Evolutionary conservation across 192 early-diverging fungal genomes (phyloP).

Genomic region (Coemansia sp.): DNA sequence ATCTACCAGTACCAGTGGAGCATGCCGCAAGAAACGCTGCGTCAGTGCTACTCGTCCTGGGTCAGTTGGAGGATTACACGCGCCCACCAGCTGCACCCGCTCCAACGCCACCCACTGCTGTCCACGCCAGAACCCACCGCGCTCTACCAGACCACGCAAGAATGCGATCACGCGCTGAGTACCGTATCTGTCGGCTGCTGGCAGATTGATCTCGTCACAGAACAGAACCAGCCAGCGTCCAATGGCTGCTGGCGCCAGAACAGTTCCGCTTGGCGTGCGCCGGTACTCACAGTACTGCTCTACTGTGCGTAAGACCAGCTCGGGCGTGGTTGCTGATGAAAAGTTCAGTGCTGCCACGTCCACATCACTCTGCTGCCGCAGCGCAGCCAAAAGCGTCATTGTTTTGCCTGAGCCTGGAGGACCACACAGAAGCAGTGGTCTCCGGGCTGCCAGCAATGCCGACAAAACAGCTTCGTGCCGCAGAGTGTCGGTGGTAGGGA

Average conservation of each 20-base stretch:
- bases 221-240: constrained; percentile 98
- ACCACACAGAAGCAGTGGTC: constrained; percentile 93
- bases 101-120: constrained; percentile 91
- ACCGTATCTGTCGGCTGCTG: constrained; percentile 92
- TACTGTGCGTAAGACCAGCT: constrained; percentile 90
- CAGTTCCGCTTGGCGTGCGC: constrained; percentile 87
- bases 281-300: constrained; percentile 99
- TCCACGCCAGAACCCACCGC: constrained; percentile 94
- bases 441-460: constrained; percentile 94
- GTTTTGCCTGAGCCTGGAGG: constrained; percentile 99
- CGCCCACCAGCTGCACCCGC: constrained; percentile 98
- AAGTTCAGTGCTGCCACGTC: constrained; percentile 99
- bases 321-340: constrained; percentile 95
- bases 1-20: constrained; percentile 96
- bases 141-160: constrained; percentile 90
- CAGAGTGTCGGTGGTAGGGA: constrained; percentile 97
- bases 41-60: constrained; percentile 95
- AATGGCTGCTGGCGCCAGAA: constrained; percentile 76
- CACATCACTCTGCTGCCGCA: constrained; percentile 91
- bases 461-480: constrained; percentile 95
- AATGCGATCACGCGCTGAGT: constrained; percentile 98
- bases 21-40: constrained; percentile 94
- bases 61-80: constrained; percentile 99
- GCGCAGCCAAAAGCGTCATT: constrained; percentile 95
- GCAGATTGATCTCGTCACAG: constrained; percentile 99